These are phyloP conservation scores for Elsinoe necatrix DNA, from an alignment of 2,329 filamentous ascomycete genomes.

Conservation along the genomic window DNA sequence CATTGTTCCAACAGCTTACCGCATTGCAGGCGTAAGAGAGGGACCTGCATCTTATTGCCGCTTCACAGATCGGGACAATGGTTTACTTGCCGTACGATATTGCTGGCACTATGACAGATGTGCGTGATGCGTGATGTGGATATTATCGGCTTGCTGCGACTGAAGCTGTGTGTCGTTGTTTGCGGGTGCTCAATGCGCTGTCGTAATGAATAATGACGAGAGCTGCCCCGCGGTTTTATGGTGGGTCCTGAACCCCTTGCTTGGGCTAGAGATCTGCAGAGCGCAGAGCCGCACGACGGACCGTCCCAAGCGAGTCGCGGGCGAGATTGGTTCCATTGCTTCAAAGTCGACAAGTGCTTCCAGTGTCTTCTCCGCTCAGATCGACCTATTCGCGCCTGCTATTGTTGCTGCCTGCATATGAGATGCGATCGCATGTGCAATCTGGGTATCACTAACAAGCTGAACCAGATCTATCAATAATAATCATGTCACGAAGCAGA, in stretches of 20 bases:
- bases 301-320: neutral
- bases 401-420: neutral
- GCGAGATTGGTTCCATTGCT: neutral
- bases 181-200: neutral
- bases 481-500: slow-evolving; percentile 39
- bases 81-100: too few relatives aligned
- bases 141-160: neutral
- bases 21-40: slow-evolving; percentile 75
- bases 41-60: slow-evolving; percentile 55
- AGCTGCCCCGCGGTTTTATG: slow-evolving; percentile 4
- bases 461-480: neutral
- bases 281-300: neutral
- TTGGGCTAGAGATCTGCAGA: neutral
- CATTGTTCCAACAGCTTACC: slow-evolving; percentile 35
- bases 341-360: neutral
- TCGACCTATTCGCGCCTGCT: neutral
- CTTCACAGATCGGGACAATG: too few relatives aligned
- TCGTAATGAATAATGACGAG: neutral
- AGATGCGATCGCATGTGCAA: neutral
- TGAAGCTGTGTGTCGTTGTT: neutral
- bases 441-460: neutral
- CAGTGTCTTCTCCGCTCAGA: neutral
- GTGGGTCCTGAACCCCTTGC: neutral
- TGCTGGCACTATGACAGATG: too few relatives aligned
- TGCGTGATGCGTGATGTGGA: too few relatives aligned